phyloP scores from a whole-genome alignment of 768 basidiomycete species.

The Termitomyces sp. region DNA sequence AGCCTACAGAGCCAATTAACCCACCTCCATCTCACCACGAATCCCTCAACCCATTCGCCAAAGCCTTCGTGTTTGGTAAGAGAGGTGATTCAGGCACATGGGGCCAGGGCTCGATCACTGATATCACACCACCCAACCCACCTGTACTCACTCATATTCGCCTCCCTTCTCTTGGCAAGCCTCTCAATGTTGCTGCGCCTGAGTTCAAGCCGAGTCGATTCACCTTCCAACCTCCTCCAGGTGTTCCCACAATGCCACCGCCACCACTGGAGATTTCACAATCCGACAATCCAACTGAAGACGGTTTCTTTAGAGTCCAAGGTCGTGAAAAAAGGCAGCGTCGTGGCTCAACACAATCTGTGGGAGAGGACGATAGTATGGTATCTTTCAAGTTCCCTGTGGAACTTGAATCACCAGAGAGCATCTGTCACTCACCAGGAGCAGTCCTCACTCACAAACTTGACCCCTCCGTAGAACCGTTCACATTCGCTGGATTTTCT shows the following conservation, averaged over 20 bases:
- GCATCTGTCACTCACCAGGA: constrained; percentile 34
- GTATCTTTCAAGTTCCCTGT: constrained; percentile 74
- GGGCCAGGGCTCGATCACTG: constrained; percentile 27
- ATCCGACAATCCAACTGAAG: constrained; percentile 28
- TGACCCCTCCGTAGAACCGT: constrained; percentile 50
- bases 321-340: constrained; percentile 81
- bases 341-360: constrained; percentile 39
- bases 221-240: constrained; percentile 70
- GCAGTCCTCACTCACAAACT: constrained; percentile 21
- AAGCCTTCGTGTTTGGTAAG: constrained; percentile 77
- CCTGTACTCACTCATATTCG: constrained; percentile 34
- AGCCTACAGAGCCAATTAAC: constrained; percentile 16
- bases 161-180: constrained; percentile 51
- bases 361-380: constrained; percentile 62
- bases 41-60: constrained; percentile 72
- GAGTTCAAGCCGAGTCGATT: constrained; percentile 80
- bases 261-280: constrained; percentile 21
- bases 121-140: constrained; percentile 29
- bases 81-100: constrained; percentile 26
- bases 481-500: constrained; percentile 66
- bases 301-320: constrained; percentile 47
- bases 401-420: constrained; percentile 42
- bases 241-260: constrained; percentile 53
- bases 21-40: constrained; percentile 25
- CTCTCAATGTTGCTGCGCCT: constrained; percentile 73